Conservation (phyloP, 1,139 yeast genomes). For the Hansenula lynferdii region DNA sequence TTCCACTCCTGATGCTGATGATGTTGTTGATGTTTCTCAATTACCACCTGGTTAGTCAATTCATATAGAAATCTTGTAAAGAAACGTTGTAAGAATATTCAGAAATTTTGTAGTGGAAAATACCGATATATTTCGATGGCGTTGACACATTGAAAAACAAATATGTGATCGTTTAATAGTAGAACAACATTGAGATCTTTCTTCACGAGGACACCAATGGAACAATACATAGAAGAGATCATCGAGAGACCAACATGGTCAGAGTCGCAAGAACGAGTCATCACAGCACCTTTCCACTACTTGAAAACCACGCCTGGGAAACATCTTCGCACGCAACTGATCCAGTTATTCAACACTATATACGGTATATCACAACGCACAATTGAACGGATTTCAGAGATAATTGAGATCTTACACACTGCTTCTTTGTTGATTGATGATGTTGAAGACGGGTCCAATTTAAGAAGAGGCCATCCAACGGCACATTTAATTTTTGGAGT, state of each 20-base stretch:
- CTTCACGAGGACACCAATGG: no score
- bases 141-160: no score
- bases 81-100: no score
- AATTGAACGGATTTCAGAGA: constrained; percentile 33
- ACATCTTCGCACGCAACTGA: constrained; percentile 43
- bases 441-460: constrained; percentile 70
- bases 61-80: no score
- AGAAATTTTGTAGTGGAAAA: no score
- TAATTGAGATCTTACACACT: constrained; percentile 57
- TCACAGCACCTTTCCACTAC: constrained; percentile 50
- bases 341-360: constrained; percentile 45
- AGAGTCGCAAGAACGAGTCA: constrained; percentile 12
- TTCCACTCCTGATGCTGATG: constrained; percentile 56
- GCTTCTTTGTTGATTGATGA: constrained; percentile 76
- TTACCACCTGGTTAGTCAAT: constrained; percentile 97
- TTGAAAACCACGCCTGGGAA: constrained; percentile 50
- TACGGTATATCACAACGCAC: constrained; percentile 34
- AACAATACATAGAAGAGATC: background rate
- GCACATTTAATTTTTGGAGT: constrained; percentile 75
- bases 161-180: no score
- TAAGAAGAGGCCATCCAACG: constrained; percentile 71
- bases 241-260: constrained; percentile 12
- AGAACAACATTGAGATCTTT: no score
- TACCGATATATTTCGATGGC: no score
- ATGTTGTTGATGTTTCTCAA: constrained; percentile 72